Evolutionary conservation across 2,329 filamentous ascomycete species (phyloP).

Genomic region (Pestalotiopsis sp.): DNA sequence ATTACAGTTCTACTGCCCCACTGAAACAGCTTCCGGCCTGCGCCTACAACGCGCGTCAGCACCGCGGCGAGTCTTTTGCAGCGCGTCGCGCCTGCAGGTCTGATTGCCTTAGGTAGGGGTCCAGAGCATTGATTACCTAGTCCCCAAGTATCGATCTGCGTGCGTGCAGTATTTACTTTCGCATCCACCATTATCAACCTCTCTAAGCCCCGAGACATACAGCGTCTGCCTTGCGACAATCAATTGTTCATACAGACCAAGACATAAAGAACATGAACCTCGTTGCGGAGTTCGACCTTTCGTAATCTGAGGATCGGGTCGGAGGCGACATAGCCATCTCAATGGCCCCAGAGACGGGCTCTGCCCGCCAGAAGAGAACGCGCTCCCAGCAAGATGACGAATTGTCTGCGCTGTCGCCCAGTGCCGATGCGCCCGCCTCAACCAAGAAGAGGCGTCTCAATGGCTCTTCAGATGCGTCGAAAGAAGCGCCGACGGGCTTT

Average conservation of each 20-base stretch:
- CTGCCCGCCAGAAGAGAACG: conserved; percentile 13
- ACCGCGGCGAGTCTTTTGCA: background rate
- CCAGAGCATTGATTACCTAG: background rate
- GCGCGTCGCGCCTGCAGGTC: background rate
- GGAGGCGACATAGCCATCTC: background rate
- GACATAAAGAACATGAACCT: background rate
- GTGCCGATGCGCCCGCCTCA: background rate
- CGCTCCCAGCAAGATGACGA: conserved; percentile 10
- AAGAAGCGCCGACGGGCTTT: background rate
- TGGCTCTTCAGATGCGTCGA: background rate
- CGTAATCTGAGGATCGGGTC: background rate
- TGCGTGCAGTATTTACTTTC: background rate
- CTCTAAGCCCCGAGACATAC: background rate
- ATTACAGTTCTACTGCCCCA: background rate
- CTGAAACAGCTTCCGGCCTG: background rate
- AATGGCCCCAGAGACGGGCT: conserved; percentile 12
- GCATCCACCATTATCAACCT: background rate
- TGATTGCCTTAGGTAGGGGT: background rate
- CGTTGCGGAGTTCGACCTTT: background rate
- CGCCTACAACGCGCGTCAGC: background rate
- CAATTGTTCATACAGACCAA: background rate
- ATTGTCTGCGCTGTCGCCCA: background rate
- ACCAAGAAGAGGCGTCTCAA: conserved; percentile 14
- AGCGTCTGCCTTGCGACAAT: background rate
- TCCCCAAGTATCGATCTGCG: background rate